These are phyloP conservation scores for Podaxis sp. DNA, from an alignment of 768 basidiomycete genomes.

Conservation along the genomic window DNA sequence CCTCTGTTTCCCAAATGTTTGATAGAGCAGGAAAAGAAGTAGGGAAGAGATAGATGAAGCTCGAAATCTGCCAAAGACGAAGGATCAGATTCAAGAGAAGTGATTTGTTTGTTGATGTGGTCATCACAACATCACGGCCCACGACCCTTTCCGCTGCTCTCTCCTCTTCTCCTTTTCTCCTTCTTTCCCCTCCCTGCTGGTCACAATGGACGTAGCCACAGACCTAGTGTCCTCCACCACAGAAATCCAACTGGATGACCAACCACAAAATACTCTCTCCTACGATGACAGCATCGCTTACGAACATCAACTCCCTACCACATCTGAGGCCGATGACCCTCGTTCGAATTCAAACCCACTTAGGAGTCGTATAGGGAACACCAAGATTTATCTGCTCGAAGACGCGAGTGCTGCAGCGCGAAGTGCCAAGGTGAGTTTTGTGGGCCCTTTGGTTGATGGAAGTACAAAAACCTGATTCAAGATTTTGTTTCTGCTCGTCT, in stretches of 20 bases:
- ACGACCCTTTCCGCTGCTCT: neutral
- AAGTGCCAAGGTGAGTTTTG: conserved; percentile 71
- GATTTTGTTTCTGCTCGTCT: conserved; percentile 15
- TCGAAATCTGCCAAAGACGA: conserved; percentile 3
- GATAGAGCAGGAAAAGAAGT: neutral
- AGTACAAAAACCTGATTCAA: conserved; percentile 46
- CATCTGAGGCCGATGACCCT: conserved; percentile 28
- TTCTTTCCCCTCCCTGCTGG: too few species aligned
- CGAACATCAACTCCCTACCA: conserved; percentile 53
- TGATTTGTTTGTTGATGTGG: conserved; percentile 12
- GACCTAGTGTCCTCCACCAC: conserved; percentile 26
- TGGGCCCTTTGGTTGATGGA: conserved; percentile 27
- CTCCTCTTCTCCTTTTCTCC: neutral
- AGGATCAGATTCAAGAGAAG: conserved; percentile 12
- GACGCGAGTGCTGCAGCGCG: conserved; percentile 44
- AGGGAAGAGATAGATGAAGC: neutral
- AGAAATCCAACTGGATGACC: neutral
- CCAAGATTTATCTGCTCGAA: conserved; percentile 51
- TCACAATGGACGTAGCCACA: conserved; percentile 49
- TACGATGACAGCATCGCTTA: conserved; percentile 58
- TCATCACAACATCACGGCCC: conserved; percentile 10
- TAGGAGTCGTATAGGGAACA: conserved; percentile 67
- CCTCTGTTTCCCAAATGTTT: neutral
- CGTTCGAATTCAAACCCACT: conserved; percentile 39
- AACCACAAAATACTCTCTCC: conserved; percentile 29